phyloP scores from a whole-genome alignment of 495 filamentous ascomycete species.

The Lophiotrema nucula region DNA sequence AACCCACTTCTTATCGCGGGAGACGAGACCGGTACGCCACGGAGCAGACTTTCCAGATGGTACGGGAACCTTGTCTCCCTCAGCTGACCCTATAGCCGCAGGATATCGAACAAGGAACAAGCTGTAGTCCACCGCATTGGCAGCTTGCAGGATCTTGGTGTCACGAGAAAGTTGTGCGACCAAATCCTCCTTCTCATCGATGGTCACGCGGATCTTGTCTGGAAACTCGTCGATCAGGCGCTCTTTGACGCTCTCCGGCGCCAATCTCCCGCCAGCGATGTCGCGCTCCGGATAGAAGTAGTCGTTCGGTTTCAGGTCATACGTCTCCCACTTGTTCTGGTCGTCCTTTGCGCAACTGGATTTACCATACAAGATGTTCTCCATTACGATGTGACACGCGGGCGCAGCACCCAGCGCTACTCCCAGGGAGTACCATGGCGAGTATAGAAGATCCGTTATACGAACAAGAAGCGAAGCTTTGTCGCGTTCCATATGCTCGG shows the following conservation, averaged over 20 bases:
- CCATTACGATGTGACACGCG: constrained; percentile 70
- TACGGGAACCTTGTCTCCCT: constrained; percentile 14
- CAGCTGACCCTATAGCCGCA: constrained; percentile 36
- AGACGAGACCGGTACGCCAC: constrained; percentile 58
- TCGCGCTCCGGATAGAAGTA: constrained; percentile 74
- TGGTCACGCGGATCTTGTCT: constrained; percentile 59
- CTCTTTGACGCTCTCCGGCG: constrained; percentile 57
- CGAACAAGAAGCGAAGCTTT: constrained; percentile 61
- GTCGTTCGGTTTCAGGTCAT: constrained; percentile 67
- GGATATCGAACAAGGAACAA: constrained; percentile 63
- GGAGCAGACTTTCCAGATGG: constrained; percentile 9
- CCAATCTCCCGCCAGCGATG: constrained; percentile 56
- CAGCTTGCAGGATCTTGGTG: constrained; percentile 56
- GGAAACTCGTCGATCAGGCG: constrained; percentile 62
- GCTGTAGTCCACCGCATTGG: constrained; percentile 69
- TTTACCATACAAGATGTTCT: constrained; percentile 63
- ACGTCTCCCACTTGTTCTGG: constrained; percentile 57
- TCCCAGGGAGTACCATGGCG: constrained; percentile 54
- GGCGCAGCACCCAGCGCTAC: constrained; percentile 55
- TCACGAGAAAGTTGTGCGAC: constrained; percentile 53
- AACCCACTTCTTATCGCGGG: constrained; percentile 60
- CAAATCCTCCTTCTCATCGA: constrained; percentile 52
- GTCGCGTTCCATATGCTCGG: constrained; percentile 57
- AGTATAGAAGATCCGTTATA: constrained; percentile 65
- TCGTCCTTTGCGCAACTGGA: constrained; percentile 37